Percentiles rank a stretch among this genome's conserved stretches.
Conservation (phyloP, 306 rosid species). For the Malus orientalis region DNA sequence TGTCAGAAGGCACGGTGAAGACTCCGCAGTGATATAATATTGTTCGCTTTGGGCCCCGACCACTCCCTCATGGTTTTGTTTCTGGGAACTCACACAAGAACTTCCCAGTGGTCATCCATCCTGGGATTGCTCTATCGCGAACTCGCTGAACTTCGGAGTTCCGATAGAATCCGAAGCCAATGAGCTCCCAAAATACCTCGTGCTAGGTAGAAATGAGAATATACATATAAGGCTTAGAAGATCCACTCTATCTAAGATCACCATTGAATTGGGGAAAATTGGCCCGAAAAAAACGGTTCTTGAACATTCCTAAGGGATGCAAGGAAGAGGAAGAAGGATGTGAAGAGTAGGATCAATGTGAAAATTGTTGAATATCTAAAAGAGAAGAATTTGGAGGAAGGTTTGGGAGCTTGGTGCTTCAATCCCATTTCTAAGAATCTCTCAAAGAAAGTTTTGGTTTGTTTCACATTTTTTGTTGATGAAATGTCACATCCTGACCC, state of each 20-base stretch:
- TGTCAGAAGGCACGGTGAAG: conserved; percentile 21
- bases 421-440: not conserved
- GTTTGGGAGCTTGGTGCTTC: conserved; percentile 12
- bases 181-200: too few species aligned
- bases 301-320: not conserved
- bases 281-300: not conserved
- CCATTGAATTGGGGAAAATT: conserved; percentile 3
- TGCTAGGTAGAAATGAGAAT: too few species aligned
- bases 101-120: too few species aligned
- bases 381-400: conserved; percentile 5
- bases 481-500: too few species aligned
- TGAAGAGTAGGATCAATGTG: not conserved
- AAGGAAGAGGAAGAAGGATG: conserved; percentile 15
- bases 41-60: too few species aligned
- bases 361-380: not conserved
- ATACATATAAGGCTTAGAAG: too few species aligned
- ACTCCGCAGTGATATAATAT: too few species aligned
- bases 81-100: too few species aligned
- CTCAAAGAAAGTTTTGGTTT: not conserved
- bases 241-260: not conserved
- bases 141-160: too few species aligned
- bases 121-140: too few species aligned
- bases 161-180: too few species aligned
- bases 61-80: too few species aligned
- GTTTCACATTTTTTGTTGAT: not conserved